These are phyloP conservation scores for Tephrocybe sp. DNA, from an alignment of 768 basidiomycete species.

Conservation along the genomic window DNA sequence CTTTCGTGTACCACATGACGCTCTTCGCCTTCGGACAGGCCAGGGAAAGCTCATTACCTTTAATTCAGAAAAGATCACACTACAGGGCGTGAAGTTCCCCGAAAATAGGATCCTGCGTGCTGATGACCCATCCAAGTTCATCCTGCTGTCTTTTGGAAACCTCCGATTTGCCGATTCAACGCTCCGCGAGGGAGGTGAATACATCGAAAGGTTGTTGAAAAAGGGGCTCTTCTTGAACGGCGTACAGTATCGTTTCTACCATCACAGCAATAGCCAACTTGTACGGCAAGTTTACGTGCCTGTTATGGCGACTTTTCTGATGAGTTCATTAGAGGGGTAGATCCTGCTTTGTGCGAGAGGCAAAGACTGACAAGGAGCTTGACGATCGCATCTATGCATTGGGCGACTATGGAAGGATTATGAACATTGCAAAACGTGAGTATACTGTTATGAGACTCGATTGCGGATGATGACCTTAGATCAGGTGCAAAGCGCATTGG, in stretches of 20 bases:
- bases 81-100: conserved; percentile 49
- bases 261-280: conserved; percentile 71
- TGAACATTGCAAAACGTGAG: conserved; percentile 64
- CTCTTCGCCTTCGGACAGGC: conserved; percentile 27
- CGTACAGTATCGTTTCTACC: conserved; percentile 66
- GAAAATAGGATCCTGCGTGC: conserved; percentile 58
- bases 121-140: conserved; percentile 58
- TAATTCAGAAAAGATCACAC: conserved; percentile 45
- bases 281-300: conserved; percentile 30
- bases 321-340: conserved; percentile 45
- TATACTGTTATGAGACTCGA: conserved; percentile 1
- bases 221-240: conserved; percentile 57
- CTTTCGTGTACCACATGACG: conserved; percentile 38
- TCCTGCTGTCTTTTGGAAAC: conserved; percentile 51
- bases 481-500: conserved; percentile 71
- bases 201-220: conserved; percentile 54
- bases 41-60: conserved; percentile 55
- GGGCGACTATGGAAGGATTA: conserved; percentile 61
- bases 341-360: conserved; percentile 63
- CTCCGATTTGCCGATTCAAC: conserved; percentile 57
- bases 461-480: neutral
- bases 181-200: conserved; percentile 49
- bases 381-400: conserved; percentile 55
- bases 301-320: neutral
- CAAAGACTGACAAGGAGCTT: conserved; percentile 52